phyloP scores from a whole-genome alignment of 306 rosid species.

The Cicer cuneatum region DNA sequence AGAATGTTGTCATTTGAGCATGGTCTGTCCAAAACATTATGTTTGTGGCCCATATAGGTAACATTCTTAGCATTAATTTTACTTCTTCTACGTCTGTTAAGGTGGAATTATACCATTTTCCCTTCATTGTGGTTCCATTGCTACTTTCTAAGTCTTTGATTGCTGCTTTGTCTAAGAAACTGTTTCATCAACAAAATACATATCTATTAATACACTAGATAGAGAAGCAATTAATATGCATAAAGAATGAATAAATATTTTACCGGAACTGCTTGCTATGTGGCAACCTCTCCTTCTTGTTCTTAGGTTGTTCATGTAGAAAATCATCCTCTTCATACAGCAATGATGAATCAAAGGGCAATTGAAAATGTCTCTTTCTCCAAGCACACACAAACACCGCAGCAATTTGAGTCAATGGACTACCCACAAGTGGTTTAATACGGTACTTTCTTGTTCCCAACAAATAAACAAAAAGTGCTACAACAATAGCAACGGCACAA shows the following conservation, averaged over 20 bases:
- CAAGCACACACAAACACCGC: constrained; percentile 68
- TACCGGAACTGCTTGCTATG: constrained; percentile 74
- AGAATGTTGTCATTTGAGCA: constrained; percentile 90
- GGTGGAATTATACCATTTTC: constrained; percentile 67
- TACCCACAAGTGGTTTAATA: constrained; percentile 70
- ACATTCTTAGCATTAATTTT: constrained; percentile 66
- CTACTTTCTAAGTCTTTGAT: constrained; percentile 45
- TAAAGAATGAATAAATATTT: neutral
- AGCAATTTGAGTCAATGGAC: constrained; percentile 84
- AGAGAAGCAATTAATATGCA: no score
- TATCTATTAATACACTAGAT: neutral
- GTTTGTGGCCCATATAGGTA: constrained; percentile 92
- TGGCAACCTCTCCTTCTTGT: constrained; percentile 68
- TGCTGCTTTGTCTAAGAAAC: constrained; percentile 88
- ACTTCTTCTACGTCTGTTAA: constrained; percentile 89
- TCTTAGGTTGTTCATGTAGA: constrained; percentile 27
- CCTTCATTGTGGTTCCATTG: constrained; percentile 21
- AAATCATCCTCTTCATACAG: constrained; percentile 48
- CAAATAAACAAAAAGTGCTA: constrained; percentile 59
- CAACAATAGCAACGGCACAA: constrained; percentile 62
- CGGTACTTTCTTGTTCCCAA: constrained; percentile 76
- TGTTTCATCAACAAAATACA: constrained; percentile 38
- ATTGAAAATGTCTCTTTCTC: constrained; percentile 58
- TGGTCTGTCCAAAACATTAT: constrained; percentile 80
- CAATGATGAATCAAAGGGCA: constrained; percentile 60